Conservation (phyloP, 1,139 yeast species). For the Kodamaea ohmeri region DNA sequence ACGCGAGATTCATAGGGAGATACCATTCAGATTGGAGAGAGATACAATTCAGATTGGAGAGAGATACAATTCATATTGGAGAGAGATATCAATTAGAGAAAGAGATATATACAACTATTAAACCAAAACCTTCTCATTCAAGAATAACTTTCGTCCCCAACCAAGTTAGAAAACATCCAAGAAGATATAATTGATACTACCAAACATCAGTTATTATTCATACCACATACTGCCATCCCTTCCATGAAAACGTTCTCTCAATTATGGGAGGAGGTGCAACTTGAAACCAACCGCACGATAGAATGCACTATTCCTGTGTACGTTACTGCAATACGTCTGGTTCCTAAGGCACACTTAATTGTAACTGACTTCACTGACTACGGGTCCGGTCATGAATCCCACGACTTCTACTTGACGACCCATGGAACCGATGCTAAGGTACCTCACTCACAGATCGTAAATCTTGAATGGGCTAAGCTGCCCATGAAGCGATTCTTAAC, state of each 20-base stretch:
- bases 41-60: no score
- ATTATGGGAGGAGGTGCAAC: neutral
- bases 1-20: no score
- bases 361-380: constrained; percentile 8
- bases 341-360: constrained; percentile 1
- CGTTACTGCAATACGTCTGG: constrained; percentile 3
- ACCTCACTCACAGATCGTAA: constrained; percentile 1
- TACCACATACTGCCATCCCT: neutral
- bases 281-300: constrained; percentile 3
- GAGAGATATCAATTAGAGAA: no score
- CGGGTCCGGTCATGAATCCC: neutral
- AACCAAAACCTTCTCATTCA: no score
- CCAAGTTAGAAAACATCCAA: no score
- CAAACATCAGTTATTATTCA: no score
- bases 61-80: no score
- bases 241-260: neutral
- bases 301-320: constrained; percentile 8
- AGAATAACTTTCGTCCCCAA: no score
- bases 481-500: constrained; percentile 5
- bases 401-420: neutral
- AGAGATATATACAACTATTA: no score
- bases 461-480: constrained; percentile 5
- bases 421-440: neutral
- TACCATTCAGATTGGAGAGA: no score
- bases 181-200: no score